Conservation (phyloP, 371 early-diverging fungal genomes). For the Mortierella sp. region DNA sequence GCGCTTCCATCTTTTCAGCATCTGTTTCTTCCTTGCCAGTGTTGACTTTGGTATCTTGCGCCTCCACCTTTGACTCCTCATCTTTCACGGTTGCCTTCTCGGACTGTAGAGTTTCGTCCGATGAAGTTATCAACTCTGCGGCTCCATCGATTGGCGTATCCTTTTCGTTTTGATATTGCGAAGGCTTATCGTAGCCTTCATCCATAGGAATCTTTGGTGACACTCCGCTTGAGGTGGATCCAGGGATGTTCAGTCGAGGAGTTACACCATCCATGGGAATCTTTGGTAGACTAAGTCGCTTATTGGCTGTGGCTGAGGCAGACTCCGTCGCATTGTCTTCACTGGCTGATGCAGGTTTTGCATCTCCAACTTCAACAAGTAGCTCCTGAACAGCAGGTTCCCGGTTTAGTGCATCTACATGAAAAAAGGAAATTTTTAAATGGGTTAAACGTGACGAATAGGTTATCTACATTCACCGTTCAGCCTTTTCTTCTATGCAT, state of each 20-base stretch:
- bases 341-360: background rate
- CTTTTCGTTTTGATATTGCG: background rate
- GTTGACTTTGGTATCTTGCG: background rate
- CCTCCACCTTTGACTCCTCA: constrained; percentile 1
- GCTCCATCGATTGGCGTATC: background rate
- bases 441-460: no score
- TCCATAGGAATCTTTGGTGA: constrained; percentile 41
- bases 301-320: background rate
- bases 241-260: constrained; percentile 6
- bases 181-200: constrained; percentile 34
- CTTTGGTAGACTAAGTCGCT: constrained; percentile 30
- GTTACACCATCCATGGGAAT: constrained; percentile 44
- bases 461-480: no score
- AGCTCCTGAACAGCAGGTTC: constrained; percentile 50
- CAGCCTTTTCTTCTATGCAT: no score
- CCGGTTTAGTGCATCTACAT: constrained; percentile 33
- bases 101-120: background rate
- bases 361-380: constrained; percentile 14
- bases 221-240: background rate
- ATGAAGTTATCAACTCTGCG: background rate
- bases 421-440: background rate
- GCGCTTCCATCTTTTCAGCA: background rate
- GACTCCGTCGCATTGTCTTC: background rate
- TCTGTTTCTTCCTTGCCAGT: background rate
- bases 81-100: background rate